A percentile compares a stretch with the other conserved stretches of the same genome.
Evolutionary conservation across 2,329 filamentous ascomycete genomes (phyloP).

Genomic region (Trichoderma semiorbis): DNA sequence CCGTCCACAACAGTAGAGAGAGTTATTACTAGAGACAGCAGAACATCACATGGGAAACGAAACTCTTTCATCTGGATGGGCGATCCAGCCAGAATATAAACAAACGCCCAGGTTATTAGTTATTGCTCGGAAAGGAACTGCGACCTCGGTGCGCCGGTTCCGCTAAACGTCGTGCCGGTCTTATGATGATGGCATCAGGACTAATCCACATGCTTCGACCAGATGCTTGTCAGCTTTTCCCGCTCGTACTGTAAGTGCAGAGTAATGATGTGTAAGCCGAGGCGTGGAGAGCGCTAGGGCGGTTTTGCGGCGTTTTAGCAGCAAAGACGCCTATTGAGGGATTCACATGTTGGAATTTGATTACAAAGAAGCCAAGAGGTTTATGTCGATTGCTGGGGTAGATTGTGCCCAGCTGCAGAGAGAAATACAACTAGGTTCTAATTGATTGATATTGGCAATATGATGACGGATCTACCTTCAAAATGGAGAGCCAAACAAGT

Average conservation of each 20-base stretch:
- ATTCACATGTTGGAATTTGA: neutral
- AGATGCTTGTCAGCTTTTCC: neutral
- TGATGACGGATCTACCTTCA: neutral
- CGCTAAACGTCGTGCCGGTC: neutral
- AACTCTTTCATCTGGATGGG: neutral
- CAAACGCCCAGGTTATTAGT: neutral
- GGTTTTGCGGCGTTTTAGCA: neutral
- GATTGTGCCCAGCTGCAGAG: neutral
- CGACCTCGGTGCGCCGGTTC: slow-evolving; percentile 3
- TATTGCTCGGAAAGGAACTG: neutral
- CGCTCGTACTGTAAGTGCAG: neutral
- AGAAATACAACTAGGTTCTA: neutral
- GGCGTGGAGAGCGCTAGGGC: neutral
- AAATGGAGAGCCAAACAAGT: neutral
- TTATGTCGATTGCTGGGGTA: neutral
- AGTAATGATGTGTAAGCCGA: slow-evolving; percentile 16
- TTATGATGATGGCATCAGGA: slow-evolving; percentile 6
- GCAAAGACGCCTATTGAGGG: neutral
- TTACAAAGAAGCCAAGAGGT: neutral
- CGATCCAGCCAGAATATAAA: neutral
- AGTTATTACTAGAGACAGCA: neutral
- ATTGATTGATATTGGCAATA: neutral
- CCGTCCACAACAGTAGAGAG: neutral
- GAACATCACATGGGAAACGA: neutral
- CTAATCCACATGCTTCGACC: neutral